These are phyloP conservation scores for Ceratocystis albifundus DNA, from an alignment of 2,329 filamentous ascomycete genomes.

Conservation along the genomic window DNA sequence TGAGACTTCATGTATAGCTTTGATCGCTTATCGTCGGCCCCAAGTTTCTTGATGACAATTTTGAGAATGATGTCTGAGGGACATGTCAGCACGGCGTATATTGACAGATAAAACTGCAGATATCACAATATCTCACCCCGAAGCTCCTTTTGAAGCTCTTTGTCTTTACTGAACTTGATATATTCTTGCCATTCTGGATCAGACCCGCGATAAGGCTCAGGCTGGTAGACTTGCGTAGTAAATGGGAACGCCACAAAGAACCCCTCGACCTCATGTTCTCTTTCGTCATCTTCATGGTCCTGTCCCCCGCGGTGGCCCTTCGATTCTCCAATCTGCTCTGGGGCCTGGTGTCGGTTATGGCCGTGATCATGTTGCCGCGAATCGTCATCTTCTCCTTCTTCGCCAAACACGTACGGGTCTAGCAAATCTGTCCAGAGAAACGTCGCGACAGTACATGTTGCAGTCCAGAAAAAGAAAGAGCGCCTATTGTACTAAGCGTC, in stretches of 20 bases:
- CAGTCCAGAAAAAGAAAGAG: slow-evolving; percentile 9
- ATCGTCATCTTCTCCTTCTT: slow-evolving; percentile 17
- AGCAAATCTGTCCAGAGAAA: slow-evolving; percentile 20
- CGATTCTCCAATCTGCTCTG: slow-evolving; percentile 30
- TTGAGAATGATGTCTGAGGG: slow-evolving; percentile 13
- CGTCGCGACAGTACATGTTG: slow-evolving; percentile 1
- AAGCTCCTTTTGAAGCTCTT: slow-evolving; percentile 37
- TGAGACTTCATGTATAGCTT: slow-evolving; percentile 19
- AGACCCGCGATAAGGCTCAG: slow-evolving; percentile 41
- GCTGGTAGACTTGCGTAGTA: slow-evolving; percentile 39
- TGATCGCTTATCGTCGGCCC: slow-evolving; percentile 19
- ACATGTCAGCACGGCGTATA: slow-evolving; percentile 3
- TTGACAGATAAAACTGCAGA: background rate
- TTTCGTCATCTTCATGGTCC: slow-evolving; percentile 28
- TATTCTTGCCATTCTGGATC: slow-evolving; percentile 56
- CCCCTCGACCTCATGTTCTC: slow-evolving; percentile 36
- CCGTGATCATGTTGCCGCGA: background rate
- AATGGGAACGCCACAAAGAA: slow-evolving; percentile 53
- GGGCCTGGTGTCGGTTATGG: background rate
- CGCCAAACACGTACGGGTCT: slow-evolving; percentile 21
- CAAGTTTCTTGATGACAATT: slow-evolving; percentile 19
- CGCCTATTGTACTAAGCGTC: slow-evolving; percentile 12
- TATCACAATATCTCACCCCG: slow-evolving; percentile 28
- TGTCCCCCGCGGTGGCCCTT: slow-evolving; percentile 34
- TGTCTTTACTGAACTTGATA: slow-evolving; percentile 45